Conservation (phyloP, 345 rosid genomes). For the Atalantia buxifolia region DNA sequence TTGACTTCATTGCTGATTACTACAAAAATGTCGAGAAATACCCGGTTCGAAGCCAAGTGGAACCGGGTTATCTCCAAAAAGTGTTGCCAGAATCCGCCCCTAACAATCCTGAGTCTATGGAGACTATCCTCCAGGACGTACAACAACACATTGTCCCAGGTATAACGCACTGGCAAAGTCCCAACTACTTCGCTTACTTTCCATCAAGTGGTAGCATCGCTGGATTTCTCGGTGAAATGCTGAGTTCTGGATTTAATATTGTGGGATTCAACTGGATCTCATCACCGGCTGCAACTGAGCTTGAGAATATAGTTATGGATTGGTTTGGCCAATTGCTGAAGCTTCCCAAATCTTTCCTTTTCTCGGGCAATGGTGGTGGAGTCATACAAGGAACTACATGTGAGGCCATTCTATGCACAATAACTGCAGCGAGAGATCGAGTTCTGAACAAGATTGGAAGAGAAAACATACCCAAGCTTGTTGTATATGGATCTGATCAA, state of each 20-base stretch:
- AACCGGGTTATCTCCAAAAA: constrained; percentile 34
- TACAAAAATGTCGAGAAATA: constrained; percentile 32
- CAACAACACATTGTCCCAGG: constrained; percentile 34
- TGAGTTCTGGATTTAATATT: constrained; percentile 35
- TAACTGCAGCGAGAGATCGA: constrained; percentile 37
- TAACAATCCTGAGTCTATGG: constrained; percentile 21
- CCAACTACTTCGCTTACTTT: constrained; percentile 39
- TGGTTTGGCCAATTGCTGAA: constrained; percentile 39
- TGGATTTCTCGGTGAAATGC: constrained; percentile 35
- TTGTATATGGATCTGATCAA: constrained; percentile 44
- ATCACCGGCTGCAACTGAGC: constrained; percentile 52
- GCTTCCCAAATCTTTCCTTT: constrained; percentile 35
- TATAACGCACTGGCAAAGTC: constrained; percentile 48
- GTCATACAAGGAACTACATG: constrained; percentile 35
- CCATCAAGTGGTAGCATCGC: constrained; percentile 25
- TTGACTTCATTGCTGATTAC: constrained; percentile 42
- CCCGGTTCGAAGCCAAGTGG: constrained; percentile 34
- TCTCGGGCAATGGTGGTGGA: constrained; percentile 39
- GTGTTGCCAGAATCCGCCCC: constrained; percentile 37
- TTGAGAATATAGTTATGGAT: constrained; percentile 40
- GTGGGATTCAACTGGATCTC: constrained; percentile 45
- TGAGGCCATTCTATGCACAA: constrained; percentile 37
- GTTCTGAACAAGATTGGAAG: constrained; percentile 15
- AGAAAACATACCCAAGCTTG: constrained; percentile 19
- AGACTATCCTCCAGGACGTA: constrained; percentile 32